Evolutionary conservation across 805 yeast genomes (phyloP).

Genomic region (Millerozyma acaciae): DNA sequence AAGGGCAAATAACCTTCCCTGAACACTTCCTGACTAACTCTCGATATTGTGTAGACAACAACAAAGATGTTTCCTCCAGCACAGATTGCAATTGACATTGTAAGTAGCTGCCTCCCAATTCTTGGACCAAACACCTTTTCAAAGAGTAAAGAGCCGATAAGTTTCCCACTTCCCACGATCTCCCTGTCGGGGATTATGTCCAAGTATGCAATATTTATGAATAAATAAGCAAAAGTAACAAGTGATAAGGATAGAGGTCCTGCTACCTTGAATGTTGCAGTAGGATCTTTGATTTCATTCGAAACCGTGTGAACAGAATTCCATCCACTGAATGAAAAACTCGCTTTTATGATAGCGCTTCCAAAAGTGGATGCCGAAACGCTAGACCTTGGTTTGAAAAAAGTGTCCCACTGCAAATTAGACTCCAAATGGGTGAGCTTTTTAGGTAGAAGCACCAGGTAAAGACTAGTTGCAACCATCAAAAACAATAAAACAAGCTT

Average conservation of each 20-base stretch:
- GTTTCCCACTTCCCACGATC: slow-evolving; percentile 50
- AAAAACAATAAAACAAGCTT: slow-evolving; percentile 52
- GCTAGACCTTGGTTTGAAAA: slow-evolving; percentile 27
- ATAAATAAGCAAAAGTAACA: slow-evolving; percentile 45
- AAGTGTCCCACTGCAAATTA: slow-evolving; percentile 30
- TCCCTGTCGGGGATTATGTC: slow-evolving; percentile 53
- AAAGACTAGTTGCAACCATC: slow-evolving; percentile 56
- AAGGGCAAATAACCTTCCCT: slow-evolving; percentile 61
- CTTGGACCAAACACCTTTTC: slow-evolving; percentile 51
- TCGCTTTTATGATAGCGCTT: slow-evolving; percentile 53
- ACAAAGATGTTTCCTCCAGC: slow-evolving; percentile 63
- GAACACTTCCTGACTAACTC: slow-evolving; percentile 63
- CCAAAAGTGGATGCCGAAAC: slow-evolving; percentile 46
- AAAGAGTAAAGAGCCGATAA: slow-evolving; percentile 57
- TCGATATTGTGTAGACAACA: slow-evolving; percentile 53
- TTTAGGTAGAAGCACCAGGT: slow-evolving; percentile 49
- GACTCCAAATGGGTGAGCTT: slow-evolving; percentile 42
- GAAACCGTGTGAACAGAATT: slow-evolving; percentile 56
- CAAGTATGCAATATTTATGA: slow-evolving; percentile 55
- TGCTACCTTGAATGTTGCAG: slow-evolving; percentile 53
- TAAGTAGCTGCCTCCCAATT: slow-evolving; percentile 51
- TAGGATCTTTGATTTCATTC: slow-evolving; percentile 59
- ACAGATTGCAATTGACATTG: slow-evolving; percentile 56
- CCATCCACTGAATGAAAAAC: slow-evolving; percentile 64
- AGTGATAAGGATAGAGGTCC: slow-evolving; percentile 53